A percentile compares a stretch with the other conserved stretches of the same genome.
Evolutionary conservation across 257 asterid species (phyloP).

Genomic region (Fraxinus pennsylvanica): DNA sequence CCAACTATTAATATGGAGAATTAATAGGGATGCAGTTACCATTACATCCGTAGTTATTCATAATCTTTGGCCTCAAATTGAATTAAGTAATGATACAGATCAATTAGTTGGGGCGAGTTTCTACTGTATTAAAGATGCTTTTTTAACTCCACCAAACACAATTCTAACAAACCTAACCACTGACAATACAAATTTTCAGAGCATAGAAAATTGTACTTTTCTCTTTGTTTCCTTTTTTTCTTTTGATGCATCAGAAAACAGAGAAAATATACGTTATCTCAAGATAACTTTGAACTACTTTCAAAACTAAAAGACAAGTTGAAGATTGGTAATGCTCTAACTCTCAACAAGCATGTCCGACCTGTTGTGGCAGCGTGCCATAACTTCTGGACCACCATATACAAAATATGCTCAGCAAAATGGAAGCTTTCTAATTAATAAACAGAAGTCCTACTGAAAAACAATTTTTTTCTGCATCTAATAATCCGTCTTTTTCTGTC

Average conservation of each 20-base stretch:
- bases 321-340: not conserved
- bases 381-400: not conserved
- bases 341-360: not conserved
- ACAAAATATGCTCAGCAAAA: not conserved
- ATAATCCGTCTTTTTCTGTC: not conserved
- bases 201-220: not conserved
- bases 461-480: no score
- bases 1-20: not conserved
- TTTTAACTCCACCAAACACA: not conserved
- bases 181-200: not conserved
- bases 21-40: not conserved
- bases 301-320: no score
- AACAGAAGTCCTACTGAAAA: not conserved
- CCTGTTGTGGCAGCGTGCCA: not conserved
- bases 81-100: not conserved
- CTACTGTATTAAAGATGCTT: not conserved
- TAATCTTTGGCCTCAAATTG: not conserved
- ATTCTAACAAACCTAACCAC: not conserved
- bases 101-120: no score
- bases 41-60: not conserved
- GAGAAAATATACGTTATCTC: not conserved
- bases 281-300: not conserved
- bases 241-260: not conserved
- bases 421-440: not conserved
- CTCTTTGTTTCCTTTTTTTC: not conserved